These are phyloP conservation scores for Hypoxylon sp. DNA, from an alignment of 2,329 filamentous ascomycete genomes.

Conservation along the genomic window DNA sequence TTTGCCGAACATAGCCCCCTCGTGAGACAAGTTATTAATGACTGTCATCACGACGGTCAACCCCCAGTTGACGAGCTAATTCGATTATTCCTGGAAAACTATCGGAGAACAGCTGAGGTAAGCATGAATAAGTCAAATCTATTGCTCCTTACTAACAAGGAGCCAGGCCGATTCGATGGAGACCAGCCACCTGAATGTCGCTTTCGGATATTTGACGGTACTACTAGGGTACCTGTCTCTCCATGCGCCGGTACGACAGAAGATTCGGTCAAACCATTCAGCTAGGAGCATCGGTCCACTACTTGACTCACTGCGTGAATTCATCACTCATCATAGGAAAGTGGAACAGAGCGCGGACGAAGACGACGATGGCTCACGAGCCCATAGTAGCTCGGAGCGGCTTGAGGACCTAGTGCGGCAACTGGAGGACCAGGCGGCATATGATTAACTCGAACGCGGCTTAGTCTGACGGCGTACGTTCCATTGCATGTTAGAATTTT, in stretches of 20 bases:
- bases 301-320: conserved; percentile 67
- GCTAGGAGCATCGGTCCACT: conserved; percentile 61
- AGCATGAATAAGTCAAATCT: conserved; percentile 49
- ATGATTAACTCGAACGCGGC: conserved; percentile 41
- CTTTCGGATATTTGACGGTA: conserved; percentile 87
- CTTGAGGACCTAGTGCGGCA: conserved; percentile 58
- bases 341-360: conserved; percentile 58
- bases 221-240: conserved; percentile 86
- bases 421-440: conserved; percentile 51
- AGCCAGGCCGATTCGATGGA: conserved; percentile 76
- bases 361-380: conserved; percentile 52
- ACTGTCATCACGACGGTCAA: conserved; percentile 53
- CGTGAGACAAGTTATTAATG: conserved; percentile 67
- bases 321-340: conserved; percentile 65
- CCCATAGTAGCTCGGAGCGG: conserved; percentile 54
- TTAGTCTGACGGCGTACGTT: conserved; percentile 2
- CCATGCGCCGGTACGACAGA: conserved; percentile 59
- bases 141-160: conserved; percentile 38
- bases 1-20: conserved; percentile 81
- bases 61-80: conserved; percentile 71
- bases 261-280: conserved; percentile 59
- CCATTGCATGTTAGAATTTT: conserved; percentile 10
- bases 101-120: conserved; percentile 77
- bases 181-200: conserved; percentile 83
- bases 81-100: conserved; percentile 75